These are phyloP conservation scores for Taxawa tesnikishii DNA, from an alignment of 2,329 filamentous ascomycete species.

Conservation along the genomic window DNA sequence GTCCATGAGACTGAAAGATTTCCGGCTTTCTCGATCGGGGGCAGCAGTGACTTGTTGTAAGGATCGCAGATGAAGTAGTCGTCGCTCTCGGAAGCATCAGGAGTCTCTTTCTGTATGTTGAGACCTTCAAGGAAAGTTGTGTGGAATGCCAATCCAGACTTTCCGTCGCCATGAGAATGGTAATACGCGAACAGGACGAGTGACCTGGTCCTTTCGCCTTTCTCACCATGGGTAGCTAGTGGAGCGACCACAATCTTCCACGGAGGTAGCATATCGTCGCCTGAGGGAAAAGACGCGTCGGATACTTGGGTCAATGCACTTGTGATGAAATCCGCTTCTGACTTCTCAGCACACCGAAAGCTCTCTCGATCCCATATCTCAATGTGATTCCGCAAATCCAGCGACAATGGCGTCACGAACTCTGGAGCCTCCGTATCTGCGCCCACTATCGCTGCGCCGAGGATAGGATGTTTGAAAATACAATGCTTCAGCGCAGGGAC, in stretches of 20 bases:
- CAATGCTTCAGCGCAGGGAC: slow-evolving; percentile 25
- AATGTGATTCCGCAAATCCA: slow-evolving; percentile 30
- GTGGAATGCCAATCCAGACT: slow-evolving; percentile 30
- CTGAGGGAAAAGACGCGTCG: slow-evolving; percentile 11
- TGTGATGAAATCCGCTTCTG: slow-evolving; percentile 3
- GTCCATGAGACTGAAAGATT: slow-evolving; percentile 31
- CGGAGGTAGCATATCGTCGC: slow-evolving; percentile 21
- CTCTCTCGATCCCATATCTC: slow-evolving; percentile 13
- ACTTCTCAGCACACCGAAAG: not conserved
- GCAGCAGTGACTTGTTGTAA: slow-evolving; percentile 14
- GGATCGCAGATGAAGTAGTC: slow-evolving; percentile 8
- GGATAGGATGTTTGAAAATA: slow-evolving; percentile 24
- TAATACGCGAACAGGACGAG: slow-evolving; percentile 31
- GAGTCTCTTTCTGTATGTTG: slow-evolving; percentile 1
- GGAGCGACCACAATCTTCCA: slow-evolving; percentile 31
- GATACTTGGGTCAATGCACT: not conserved
- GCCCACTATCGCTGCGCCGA: slow-evolving; percentile 24
- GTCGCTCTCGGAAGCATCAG: slow-evolving; percentile 1
- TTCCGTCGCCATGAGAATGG: slow-evolving; percentile 33
- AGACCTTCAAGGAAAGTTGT: slow-evolving; percentile 22
- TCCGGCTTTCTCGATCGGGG: slow-evolving; percentile 26
- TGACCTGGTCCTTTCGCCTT: slow-evolving; percentile 9
- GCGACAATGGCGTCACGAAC: slow-evolving; percentile 16
- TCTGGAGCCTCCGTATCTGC: slow-evolving; percentile 24
- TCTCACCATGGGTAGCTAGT: slow-evolving; percentile 8